Conservation (phyloP, 495 filamentous ascomycete species). For the Trichoderma asperelloides region DNA sequence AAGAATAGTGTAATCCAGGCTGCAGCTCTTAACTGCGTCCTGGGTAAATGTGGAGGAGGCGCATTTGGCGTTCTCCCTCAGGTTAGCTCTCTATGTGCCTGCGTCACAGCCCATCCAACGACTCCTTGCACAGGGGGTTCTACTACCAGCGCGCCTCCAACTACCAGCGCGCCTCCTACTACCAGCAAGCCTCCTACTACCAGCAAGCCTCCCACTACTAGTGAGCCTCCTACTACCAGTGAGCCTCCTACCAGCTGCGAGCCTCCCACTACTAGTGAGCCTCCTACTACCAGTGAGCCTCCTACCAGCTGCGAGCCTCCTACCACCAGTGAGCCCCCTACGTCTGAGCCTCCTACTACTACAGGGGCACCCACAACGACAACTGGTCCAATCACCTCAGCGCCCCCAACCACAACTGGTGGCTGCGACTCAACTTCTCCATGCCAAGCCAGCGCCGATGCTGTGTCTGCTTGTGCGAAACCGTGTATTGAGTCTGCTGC, state of each 20-base stretch:
- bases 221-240: too few species aligned
- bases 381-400: background rate
- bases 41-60: background rate
- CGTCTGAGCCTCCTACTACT: background rate
- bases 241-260: too few species aligned
- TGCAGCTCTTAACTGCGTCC: background rate
- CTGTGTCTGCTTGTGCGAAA: background rate
- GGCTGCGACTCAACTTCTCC: background rate
- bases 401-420: background rate
- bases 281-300: too few species aligned
- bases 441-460: background rate
- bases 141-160: background rate
- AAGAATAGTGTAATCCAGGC: background rate
- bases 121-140: background rate
- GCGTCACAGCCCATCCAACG: constrained; percentile 4
- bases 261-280: too few species aligned
- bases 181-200: background rate
- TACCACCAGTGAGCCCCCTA: too few species aligned
- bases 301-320: too few species aligned
- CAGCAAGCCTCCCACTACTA: too few species aligned
- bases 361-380: background rate
- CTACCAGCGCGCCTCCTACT: background rate
- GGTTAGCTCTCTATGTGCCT: constrained; percentile 9
- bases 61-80: background rate
- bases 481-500: background rate